phyloP scores from a whole-genome alignment of 495 filamentous ascomycete species.

The Cercophora newfieldiana region DNA sequence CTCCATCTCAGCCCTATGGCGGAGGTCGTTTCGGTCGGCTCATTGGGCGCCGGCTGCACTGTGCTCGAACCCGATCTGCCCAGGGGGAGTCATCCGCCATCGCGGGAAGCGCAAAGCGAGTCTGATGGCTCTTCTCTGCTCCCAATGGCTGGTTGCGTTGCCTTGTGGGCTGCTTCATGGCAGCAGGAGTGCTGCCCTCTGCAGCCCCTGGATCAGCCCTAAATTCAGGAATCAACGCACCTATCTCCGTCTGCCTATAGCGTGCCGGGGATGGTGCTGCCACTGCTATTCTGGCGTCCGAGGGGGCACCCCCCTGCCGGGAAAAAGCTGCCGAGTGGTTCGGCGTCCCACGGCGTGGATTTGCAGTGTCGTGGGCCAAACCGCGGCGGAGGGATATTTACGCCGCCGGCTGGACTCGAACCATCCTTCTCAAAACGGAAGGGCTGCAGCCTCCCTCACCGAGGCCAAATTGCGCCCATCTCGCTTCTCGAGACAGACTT shows the following conservation, averaged over 20 bases:
- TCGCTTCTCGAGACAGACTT: background rate
- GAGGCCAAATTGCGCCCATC: background rate
- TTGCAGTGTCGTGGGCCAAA: background rate
- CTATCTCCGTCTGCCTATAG: constrained; percentile 3
- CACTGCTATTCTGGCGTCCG: constrained; percentile 5
- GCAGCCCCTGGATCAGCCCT: constrained; percentile 25
- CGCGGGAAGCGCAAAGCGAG: background rate
- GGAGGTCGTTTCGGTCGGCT: background rate
- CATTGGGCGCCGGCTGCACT: constrained; percentile 14
- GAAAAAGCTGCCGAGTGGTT: background rate
- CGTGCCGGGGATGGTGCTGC: background rate
- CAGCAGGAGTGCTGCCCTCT: background rate
- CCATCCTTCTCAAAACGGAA: background rate
- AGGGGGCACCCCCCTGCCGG: background rate
- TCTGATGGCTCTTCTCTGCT: background rate
- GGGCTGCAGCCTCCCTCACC: background rate
- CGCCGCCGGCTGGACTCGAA: background rate
- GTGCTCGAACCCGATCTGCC: constrained; percentile 10
- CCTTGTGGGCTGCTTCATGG: background rate
- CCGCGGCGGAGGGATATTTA: background rate
- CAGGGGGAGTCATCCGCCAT: constrained; percentile 13
- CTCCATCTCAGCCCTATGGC: constrained; percentile 31
- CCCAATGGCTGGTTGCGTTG: constrained; percentile 19
- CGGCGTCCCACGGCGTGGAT: background rate
- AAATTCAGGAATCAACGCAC: constrained; percentile 15